These are phyloP conservation scores for Termitomyces sp. DNA, from an alignment of 768 basidiomycete species.

Conservation along the genomic window DNA sequence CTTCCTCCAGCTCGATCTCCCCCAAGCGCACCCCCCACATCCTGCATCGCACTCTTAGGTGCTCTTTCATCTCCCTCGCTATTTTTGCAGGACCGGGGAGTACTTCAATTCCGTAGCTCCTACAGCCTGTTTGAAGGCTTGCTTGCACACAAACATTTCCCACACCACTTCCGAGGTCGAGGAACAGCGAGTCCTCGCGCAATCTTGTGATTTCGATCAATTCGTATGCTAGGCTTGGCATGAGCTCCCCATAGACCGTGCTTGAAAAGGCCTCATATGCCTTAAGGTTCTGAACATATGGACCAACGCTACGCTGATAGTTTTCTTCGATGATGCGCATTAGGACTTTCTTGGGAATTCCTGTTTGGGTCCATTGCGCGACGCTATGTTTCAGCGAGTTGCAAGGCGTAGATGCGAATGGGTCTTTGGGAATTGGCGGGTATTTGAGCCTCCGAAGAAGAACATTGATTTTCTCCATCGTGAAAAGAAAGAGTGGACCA, in stretches of 20 bases:
- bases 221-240: constrained; percentile 77
- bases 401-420: constrained; percentile 35
- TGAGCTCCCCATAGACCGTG: constrained; percentile 86
- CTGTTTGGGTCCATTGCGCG: constrained; percentile 43
- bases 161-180: constrained; percentile 85
- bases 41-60: constrained; percentile 70
- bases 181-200: constrained; percentile 58
- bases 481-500: constrained; percentile 65
- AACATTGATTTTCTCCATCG: constrained; percentile 57
- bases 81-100: constrained; percentile 75
- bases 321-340: constrained; percentile 83
- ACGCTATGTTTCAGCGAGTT: constrained; percentile 48
- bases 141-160: constrained; percentile 83
- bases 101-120: constrained; percentile 74
- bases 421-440: constrained; percentile 48
- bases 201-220: constrained; percentile 55
- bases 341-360: constrained; percentile 61
- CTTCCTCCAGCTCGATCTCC: constrained; percentile 74
- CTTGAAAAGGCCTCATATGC: constrained; percentile 82
- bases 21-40: constrained; percentile 90
- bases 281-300: constrained; percentile 74
- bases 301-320: constrained; percentile 91
- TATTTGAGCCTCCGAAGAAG: constrained; percentile 64
- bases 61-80: constrained; percentile 69
- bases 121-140: constrained; percentile 74